Conservation (phyloP, 163 green algal genomes). For the Picocystis sp. region DNA sequence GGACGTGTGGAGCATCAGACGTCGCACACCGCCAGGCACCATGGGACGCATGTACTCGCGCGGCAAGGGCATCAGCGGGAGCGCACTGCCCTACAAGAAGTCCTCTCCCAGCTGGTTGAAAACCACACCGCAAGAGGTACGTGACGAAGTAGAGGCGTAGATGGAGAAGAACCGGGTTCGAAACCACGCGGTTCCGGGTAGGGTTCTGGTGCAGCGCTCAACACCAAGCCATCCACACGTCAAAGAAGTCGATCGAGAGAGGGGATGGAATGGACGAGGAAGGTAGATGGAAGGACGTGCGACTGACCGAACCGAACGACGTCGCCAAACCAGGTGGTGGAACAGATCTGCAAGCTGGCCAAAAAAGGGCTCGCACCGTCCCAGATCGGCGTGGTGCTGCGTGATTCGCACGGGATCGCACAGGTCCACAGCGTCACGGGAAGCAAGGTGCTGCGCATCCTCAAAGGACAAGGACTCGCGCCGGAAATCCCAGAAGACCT, state of each 20-base stretch:
- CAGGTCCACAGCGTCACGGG: slow-evolving; percentile 67
- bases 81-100: slow-evolving; percentile 88
- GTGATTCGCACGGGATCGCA: slow-evolving; percentile 84
- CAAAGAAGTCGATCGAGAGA: too few relatives aligned
- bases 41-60: slow-evolving; percentile 88
- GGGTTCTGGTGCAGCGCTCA: too few relatives aligned
- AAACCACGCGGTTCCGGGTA: too few relatives aligned
- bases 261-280: too few relatives aligned
- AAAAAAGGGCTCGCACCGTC: slow-evolving; percentile 97
- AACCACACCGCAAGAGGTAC: slow-evolving; percentile 62
- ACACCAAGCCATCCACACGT: too few relatives aligned
- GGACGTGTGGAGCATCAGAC: too few relatives aligned
- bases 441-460: slow-evolving; percentile 92
- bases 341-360: slow-evolving; percentile 89
- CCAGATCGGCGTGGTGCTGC: slow-evolving; percentile 90
- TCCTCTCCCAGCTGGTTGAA: slow-evolving; percentile 86
- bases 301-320: neutral
- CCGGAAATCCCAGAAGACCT: slow-evolving; percentile 97
- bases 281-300: too few relatives aligned
- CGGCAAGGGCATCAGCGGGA: slow-evolving; percentile 60
- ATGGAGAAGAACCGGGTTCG: too few relatives aligned
- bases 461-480: slow-evolving; percentile 74
- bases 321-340: slow-evolving; percentile 44
- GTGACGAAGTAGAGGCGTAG: neutral
- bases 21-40: slow-evolving; percentile 12